phyloP scores from a whole-genome alignment of 164 flowering plant genomes.

The Pachysandra terminalis region DNA sequence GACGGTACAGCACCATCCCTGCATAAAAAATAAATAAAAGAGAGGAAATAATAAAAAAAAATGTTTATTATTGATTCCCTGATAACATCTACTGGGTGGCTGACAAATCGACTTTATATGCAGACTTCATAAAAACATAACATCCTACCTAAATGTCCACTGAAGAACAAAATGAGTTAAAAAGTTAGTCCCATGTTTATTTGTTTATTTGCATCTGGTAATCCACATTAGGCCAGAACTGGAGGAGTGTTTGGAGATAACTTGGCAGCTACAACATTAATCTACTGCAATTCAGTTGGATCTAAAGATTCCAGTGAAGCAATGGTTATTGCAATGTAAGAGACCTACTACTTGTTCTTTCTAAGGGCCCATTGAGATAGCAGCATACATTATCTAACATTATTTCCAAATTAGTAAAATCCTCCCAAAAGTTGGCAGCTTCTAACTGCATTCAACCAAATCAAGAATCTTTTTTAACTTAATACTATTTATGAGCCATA shows the following conservation, averaged over 20 bases:
- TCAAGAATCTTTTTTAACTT: not conserved
- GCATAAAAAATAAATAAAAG: conserved; percentile 12
- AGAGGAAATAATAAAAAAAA: not conserved
- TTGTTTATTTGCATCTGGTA: too few relatives aligned
- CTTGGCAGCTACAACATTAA: not conserved
- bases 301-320: not conserved
- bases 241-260: not conserved
- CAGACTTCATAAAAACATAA: not conserved
- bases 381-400: not conserved
- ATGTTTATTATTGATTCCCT: not conserved
- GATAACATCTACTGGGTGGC: not conserved
- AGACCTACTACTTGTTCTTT: not conserved
- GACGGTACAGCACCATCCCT: conserved; percentile 78
- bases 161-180: not conserved
- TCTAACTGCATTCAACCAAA: not conserved
- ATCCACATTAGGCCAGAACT: too few relatives aligned
- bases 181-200: too few relatives aligned
- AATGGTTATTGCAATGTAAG: not conserved
- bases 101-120: not conserved
- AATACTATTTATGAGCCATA: too few relatives aligned
- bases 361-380: not conserved
- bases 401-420: not conserved
- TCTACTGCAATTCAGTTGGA: not conserved
- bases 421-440: not conserved
- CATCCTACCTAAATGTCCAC: not conserved